Base-by-base conservation (phyloP, 2,329 filamentous ascomycete genomes). In the Sarocladium brachiariae region DNA sequence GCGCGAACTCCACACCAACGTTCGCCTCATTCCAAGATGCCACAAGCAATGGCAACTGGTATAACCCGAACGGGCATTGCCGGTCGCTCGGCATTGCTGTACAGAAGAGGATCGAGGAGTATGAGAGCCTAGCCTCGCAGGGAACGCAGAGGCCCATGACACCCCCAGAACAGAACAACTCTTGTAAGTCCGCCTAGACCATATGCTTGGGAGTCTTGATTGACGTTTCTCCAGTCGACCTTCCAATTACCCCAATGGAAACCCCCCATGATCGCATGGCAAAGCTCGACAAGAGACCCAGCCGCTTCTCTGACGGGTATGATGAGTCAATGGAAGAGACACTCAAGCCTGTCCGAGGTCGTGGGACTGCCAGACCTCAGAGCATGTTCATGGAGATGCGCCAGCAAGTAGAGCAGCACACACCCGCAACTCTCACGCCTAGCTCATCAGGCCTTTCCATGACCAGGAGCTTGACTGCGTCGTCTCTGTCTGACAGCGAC, bases 281-380 rank as follows among this genome's bases (percentile, higher is more conserved):
- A 39, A 75, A 75, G 65, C 67, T 71, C 33, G 63, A 69, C 43
- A 56, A 65, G 14, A 65, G 66, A 3, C 69, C 70, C 2, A 69
- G 64, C 57, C 66, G 84, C 50, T 85, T 85, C 59, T 64, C 74
- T 2, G 79, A 83, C 23, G 74, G 72, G 41, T 83, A 82, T 55
- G 81, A 85, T 58, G 80, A 81, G 63, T 83, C 80, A 13, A 80
- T 83, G 76, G 80, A 84, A 59, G 80, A 83, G 64, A 84, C 81
- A 0, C 73, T 84, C 58, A 84, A 83, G 66, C 80, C 81, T 25
- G 30, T 49, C 23, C 46, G 46, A 14, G 30, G 30, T 24, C 46
- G 46, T n/a, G 46, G 25, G 18, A 19, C 31, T 8, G 46, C 46
- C 7, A 79, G 56, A 71, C 75, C 14, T 64, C 73, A 14, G 18